Evolutionary conservation across 495 filamentous ascomycete species (phyloP).

Genomic region (Neurospora sp.): DNA sequence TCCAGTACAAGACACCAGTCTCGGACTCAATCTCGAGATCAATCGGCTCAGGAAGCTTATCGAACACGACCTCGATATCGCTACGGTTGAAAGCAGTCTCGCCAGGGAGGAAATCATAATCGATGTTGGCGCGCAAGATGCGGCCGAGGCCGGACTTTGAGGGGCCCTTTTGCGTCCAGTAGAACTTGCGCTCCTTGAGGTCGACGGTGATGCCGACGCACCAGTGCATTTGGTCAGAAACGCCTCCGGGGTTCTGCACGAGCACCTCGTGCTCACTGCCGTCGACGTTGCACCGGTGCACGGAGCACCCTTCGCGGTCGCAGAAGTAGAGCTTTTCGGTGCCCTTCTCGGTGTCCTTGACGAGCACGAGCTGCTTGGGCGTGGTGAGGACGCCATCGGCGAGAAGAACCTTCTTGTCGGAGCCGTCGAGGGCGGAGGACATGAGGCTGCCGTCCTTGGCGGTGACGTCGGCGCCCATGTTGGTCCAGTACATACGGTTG

Average conservation of each 20-base stretch:
- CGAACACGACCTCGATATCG: slow-evolving; percentile 36
- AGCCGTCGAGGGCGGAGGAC: slow-evolving; percentile 34
- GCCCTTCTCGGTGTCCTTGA: slow-evolving; percentile 7
- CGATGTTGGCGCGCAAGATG: slow-evolving; percentile 34
- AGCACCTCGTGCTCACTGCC: slow-evolving; percentile 33
- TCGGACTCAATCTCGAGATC: slow-evolving; percentile 41
- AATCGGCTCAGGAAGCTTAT: slow-evolving; percentile 44
- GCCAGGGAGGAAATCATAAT: slow-evolving; percentile 14
- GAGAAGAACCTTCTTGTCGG: slow-evolving; percentile 22
- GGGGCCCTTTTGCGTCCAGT: slow-evolving; percentile 49
- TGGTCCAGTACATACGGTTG: slow-evolving; percentile 43
- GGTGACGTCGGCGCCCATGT: slow-evolving; percentile 32
- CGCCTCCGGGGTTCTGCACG: slow-evolving; percentile 17
- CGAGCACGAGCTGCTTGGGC: slow-evolving; percentile 42
- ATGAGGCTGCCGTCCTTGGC: slow-evolving; percentile 32
- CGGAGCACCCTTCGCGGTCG: slow-evolving; percentile 43
- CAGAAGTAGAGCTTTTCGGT: slow-evolving; percentile 35
- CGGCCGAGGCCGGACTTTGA: slow-evolving; percentile 33
- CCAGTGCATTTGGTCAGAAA: slow-evolving; percentile 30
- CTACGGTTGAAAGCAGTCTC: slow-evolving; percentile 4
- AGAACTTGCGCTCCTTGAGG: slow-evolving; percentile 25
- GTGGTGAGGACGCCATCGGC: slow-evolving; percentile 33
- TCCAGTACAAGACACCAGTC: slow-evolving; percentile 39
- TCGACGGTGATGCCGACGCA: slow-evolving; percentile 44
- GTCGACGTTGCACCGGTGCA: slow-evolving; percentile 37